Conservation (phyloP, 1,284 basidiomycete species). For the Cryptococcus floricola region DNA sequence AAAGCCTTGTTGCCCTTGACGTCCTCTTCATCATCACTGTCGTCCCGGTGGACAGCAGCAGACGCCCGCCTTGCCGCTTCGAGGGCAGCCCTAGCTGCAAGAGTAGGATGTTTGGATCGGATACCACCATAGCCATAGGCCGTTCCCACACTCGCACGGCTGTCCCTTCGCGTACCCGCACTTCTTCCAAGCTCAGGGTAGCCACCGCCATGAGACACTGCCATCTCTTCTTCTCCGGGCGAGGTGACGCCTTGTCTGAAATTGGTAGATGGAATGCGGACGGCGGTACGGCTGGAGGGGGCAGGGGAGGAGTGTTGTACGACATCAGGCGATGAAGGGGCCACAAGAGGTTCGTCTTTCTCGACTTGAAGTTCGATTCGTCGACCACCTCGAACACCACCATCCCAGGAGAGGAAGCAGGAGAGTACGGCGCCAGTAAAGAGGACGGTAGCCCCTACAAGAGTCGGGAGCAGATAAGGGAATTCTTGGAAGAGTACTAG, state of each 20-base stretch:
- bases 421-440: slow-evolving; percentile 72
- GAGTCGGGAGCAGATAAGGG: slow-evolving; percentile 88
- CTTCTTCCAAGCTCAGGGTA: slow-evolving; percentile 19
- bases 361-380: slow-evolving; percentile 70
- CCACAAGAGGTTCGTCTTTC: slow-evolving; percentile 55
- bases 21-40: slow-evolving; percentile 25
- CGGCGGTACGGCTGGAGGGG: slow-evolving; percentile 25
- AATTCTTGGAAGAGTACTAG: slow-evolving; percentile 66
- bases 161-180: slow-evolving; percentile 31
- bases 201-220: slow-evolving; percentile 20
- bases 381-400: slow-evolving; percentile 75
- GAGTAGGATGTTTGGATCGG: slow-evolving; percentile 49
- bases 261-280: slow-evolving; percentile 20
- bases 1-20: slow-evolving; percentile 31
- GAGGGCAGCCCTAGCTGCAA: slow-evolving; percentile 46
- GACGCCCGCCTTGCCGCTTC: slow-evolving; percentile 46
- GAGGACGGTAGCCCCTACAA: slow-evolving; percentile 71
- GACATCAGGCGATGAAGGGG: slow-evolving; percentile 14
- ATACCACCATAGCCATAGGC: slow-evolving; percentile 50
- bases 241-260: slow-evolving; percentile 18
- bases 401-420: slow-evolving; percentile 85
- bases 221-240: slow-evolving; percentile 16
- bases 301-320: slow-evolving; percentile 22
- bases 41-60: slow-evolving; percentile 22
- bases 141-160: slow-evolving; percentile 42